Conservation (phyloP, 2,329 filamentous ascomycete genomes). For the Tolypocladium tundrense region DNA sequence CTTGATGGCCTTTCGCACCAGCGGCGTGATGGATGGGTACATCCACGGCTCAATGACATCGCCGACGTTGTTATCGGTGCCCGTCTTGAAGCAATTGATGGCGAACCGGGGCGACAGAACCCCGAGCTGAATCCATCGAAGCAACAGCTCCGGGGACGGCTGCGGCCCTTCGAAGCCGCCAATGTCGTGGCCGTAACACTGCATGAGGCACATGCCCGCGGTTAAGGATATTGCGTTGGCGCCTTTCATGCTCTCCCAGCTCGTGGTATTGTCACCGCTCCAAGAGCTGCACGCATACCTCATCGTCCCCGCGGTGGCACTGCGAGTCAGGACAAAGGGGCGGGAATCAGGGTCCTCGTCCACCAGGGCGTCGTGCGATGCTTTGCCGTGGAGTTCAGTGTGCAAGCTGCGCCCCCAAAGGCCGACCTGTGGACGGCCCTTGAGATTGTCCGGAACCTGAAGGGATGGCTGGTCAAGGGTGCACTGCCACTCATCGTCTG, state of each 20-base stretch:
- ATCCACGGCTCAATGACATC: constrained; percentile 73
- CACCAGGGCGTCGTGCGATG: constrained; percentile 56
- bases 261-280: constrained; percentile 67
- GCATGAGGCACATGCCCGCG: constrained; percentile 57
- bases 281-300: constrained; percentile 61
- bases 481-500: constrained; percentile 55
- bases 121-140: constrained; percentile 65
- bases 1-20: constrained; percentile 56
- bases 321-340: constrained; percentile 60
- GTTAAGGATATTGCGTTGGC: constrained; percentile 59
- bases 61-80: constrained; percentile 45
- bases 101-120: constrained; percentile 61
- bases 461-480: constrained; percentile 34
- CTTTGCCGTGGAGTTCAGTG: constrained; percentile 61
- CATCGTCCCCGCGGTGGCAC: constrained; percentile 61
- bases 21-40: constrained; percentile 55
- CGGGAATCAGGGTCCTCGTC: constrained; percentile 47
- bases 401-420: constrained; percentile 61
- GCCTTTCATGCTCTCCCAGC: constrained; percentile 63
- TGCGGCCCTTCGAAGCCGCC: constrained; percentile 68
- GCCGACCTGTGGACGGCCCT: constrained; percentile 40
- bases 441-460: constrained; percentile 21
- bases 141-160: constrained; percentile 57
- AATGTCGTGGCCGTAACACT: constrained; percentile 62
- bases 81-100: constrained; percentile 71